phyloP scores from a whole-genome alignment of 768 basidiomycete species.

The Lactarius sp. region DNA sequence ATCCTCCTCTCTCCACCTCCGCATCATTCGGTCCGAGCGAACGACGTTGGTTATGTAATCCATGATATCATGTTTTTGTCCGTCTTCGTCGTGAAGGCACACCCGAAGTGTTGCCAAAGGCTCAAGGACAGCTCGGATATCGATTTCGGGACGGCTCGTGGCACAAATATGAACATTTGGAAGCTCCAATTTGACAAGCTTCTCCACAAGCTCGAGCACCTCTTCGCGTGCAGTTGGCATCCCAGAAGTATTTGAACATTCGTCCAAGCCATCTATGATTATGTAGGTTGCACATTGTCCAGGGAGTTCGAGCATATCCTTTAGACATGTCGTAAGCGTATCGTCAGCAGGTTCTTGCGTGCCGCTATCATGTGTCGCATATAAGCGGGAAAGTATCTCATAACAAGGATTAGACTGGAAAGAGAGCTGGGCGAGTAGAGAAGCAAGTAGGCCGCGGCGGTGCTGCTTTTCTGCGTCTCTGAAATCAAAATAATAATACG shows the following conservation, averaged over 20 bases:
- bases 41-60: neutral
- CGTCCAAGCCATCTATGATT: conserved; percentile 9
- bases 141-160: conserved; percentile 3
- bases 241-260: neutral
- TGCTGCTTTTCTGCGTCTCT: neutral
- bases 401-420: neutral
- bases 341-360: neutral
- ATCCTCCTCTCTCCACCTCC: neutral
- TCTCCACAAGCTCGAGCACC: neutral
- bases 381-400: neutral
- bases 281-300: neutral
- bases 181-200: neutral
- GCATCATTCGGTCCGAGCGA: neutral
- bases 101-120: neutral
- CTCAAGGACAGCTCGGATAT: neutral
- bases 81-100: neutral
- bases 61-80: neutral
- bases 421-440: conserved; percentile 4
- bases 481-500: conserved; percentile 9
- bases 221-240: neutral
- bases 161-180: neutral
- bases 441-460: neutral
- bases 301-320: neutral
- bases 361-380: neutral
- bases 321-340: neutral